phyloP scores from a whole-genome alignment of 202 grass and related monocot genomes.

The Alloteropsis angusta region DNA sequence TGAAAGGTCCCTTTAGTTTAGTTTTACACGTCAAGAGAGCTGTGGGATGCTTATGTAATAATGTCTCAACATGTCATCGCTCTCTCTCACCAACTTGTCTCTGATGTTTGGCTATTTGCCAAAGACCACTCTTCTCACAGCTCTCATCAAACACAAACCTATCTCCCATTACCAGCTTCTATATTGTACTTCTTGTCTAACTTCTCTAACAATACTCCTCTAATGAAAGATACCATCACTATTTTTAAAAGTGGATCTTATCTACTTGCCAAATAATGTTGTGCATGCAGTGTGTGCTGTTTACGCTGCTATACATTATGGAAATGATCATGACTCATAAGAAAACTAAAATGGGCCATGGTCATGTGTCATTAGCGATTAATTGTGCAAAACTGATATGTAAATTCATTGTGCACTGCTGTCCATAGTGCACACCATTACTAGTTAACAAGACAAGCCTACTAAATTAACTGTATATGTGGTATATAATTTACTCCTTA shows the following conservation, averaged over 20 bases:
- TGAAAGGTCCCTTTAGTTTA: conserved; percentile 58
- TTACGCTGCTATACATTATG: conserved; percentile 3
- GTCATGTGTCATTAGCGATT: background rate
- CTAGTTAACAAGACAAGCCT: background rate
- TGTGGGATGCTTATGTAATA: conserved; percentile 14
- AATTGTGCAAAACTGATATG: background rate
- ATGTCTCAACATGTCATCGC: conserved; percentile 4
- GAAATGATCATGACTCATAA: background rate
- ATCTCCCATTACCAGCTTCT: conserved; percentile 22
- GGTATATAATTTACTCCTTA: background rate
- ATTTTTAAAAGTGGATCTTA: conserved; percentile 13
- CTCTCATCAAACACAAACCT: conserved; percentile 54
- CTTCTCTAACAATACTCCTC: conserved; percentile 61
- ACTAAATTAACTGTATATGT: background rate
- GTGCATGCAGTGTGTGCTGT: background rate
- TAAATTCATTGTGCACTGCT: background rate
- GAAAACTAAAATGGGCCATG: background rate
- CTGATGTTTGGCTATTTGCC: conserved; percentile 43
- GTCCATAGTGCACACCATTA: background rate
- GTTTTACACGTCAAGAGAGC: conserved; percentile 56
- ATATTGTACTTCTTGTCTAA: conserved; percentile 34
- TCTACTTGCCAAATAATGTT: background rate
- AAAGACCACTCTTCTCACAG: conserved; percentile 41
- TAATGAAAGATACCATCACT: conserved; percentile 9
- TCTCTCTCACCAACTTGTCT: conserved; percentile 31